These are phyloP conservation scores for Lotus japonicus DNA, from an alignment of 306 rosid genomes.

Conservation along the genomic window DNA sequence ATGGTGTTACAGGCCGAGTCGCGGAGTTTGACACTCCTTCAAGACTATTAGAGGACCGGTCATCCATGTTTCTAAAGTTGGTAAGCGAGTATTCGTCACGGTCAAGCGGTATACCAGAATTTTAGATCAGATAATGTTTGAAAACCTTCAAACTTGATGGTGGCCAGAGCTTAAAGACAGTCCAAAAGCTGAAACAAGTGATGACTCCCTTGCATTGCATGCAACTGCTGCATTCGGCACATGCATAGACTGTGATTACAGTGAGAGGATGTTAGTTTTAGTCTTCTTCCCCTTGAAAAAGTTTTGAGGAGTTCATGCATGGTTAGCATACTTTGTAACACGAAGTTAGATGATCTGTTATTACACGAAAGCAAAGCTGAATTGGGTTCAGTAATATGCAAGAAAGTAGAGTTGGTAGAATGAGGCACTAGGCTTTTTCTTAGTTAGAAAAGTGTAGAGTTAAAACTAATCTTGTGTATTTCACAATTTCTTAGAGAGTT, in stretches of 20 bases:
- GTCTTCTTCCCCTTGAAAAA: slow-evolving; percentile 27
- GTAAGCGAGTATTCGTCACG: slow-evolving; percentile 87
- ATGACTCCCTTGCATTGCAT: slow-evolving; percentile 23
- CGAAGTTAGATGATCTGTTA: slow-evolving; percentile 35
- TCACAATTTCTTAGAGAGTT: slow-evolving; percentile 38
- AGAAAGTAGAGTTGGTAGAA: slow-evolving; percentile 39
- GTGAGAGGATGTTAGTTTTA: slow-evolving; percentile 24
- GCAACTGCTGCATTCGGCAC: slow-evolving; percentile 42
- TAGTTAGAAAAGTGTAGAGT: slow-evolving; percentile 40
- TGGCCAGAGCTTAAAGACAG: slow-evolving; percentile 32
- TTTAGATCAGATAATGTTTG: slow-evolving; percentile 37
- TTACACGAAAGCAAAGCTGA: slow-evolving; percentile 31
- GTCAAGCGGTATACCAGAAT: slow-evolving; percentile 71
- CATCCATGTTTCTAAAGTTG: slow-evolving; percentile 92
- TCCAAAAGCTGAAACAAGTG: slow-evolving; percentile 19
- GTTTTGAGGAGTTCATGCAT: slow-evolving; percentile 38
- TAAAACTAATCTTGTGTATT: slow-evolving; percentile 39
- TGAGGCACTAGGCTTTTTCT: slow-evolving; percentile 31
- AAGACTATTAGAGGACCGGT: slow-evolving; percentile 78
- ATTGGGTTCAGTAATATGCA: slow-evolving; percentile 33
- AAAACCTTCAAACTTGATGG: slow-evolving; percentile 16
- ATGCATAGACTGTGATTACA: slow-evolving; percentile 6
- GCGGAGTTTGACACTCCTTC: slow-evolving; percentile 78
- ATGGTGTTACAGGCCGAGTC: slow-evolving; percentile 58
- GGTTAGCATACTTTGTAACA: slow-evolving; percentile 33